phyloP scores from a whole-genome alignment of 495 filamentous ascomycete species.

The Hypoxylon trugodes region DNA sequence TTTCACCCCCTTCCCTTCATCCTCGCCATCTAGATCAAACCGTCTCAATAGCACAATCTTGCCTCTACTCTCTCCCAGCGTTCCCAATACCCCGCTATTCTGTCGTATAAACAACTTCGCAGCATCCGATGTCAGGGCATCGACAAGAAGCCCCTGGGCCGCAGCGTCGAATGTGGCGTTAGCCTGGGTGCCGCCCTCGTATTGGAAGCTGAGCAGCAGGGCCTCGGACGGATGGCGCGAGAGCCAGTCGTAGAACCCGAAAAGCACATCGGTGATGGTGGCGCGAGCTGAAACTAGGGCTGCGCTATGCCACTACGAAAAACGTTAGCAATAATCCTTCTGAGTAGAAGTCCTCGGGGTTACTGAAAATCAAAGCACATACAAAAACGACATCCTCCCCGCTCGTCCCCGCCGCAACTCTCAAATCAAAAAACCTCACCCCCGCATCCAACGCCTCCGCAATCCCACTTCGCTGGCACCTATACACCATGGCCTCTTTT shows the following conservation, averaged over 20 bases:
- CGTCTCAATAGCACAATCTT: slow-evolving; percentile 83
- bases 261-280: slow-evolving; percentile 57
- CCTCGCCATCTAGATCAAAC: slow-evolving; percentile 67
- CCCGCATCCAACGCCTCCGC: slow-evolving; percentile 54
- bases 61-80: slow-evolving; percentile 77
- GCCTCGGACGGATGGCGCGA: slow-evolving; percentile 72
- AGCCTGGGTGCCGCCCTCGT: slow-evolving; percentile 74
- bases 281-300: slow-evolving; percentile 56
- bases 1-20: slow-evolving; percentile 50
- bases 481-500: slow-evolving; percentile 45
- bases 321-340: too few relatives aligned
- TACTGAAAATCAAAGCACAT: too few relatives aligned
- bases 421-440: slow-evolving; percentile 62
- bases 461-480: slow-evolving; percentile 53
- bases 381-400: slow-evolving; percentile 57
- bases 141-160: slow-evolving; percentile 69
- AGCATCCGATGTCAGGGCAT: slow-evolving; percentile 69
- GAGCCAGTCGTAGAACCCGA: slow-evolving; percentile 64
- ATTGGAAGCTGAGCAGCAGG: slow-evolving; percentile 82
- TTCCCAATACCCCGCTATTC: slow-evolving; percentile 68
- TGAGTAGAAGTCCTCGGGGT: too few relatives aligned
- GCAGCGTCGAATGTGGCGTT: slow-evolving; percentile 58
- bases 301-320: slow-evolving; percentile 59
- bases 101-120: slow-evolving; percentile 62
- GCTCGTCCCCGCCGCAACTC: slow-evolving; percentile 57